Conservation (phyloP, 2,329 filamentous ascomycete genomes). For the Exophiala bonariae region DNA sequence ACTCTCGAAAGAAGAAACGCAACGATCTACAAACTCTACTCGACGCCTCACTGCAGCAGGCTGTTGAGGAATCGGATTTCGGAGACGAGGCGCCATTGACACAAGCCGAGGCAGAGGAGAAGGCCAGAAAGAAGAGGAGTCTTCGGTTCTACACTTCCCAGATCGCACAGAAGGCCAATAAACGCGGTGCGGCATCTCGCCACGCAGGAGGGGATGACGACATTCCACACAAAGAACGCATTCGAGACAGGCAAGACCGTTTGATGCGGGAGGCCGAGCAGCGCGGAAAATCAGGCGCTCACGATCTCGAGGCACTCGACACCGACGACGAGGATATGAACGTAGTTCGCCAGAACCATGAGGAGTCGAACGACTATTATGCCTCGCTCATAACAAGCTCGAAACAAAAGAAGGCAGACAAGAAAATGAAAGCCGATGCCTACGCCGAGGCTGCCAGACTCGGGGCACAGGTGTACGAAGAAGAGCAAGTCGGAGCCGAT, state of each 20-base stretch:
- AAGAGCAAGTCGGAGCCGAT: conserved; percentile 72
- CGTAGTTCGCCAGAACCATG: conserved; percentile 37
- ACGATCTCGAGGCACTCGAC: conserved; percentile 57
- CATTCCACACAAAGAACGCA: conserved; percentile 79
- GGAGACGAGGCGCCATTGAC: conserved; percentile 84
- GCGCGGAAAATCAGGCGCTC: conserved; percentile 65
- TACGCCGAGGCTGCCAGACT: conserved; percentile 55
- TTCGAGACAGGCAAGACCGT: conserved; percentile 80
- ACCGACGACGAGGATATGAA: conserved; percentile 66
- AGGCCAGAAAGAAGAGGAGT: conserved; percentile 84
- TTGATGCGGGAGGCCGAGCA: conserved; percentile 86
- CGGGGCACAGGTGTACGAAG: conserved; percentile 62
- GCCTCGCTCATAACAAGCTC: conserved; percentile 72
- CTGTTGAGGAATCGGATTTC: conserved; percentile 78
- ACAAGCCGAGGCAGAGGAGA: conserved; percentile 76
- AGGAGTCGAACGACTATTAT: conserved; percentile 73
- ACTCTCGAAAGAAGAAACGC: conserved; percentile 61
- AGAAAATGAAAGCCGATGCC: conserved; percentile 64
- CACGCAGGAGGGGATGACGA: conserved; percentile 61
- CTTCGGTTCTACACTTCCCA: conserved; percentile 98
- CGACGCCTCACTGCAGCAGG: conserved; percentile 32
- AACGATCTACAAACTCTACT: conserved; percentile 45
- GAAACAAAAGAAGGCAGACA: conserved; percentile 65
- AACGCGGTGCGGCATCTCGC: conserved; percentile 64
- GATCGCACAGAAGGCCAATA: conserved; percentile 91